Evolutionary conservation across 2,329 filamentous ascomycete genomes (phyloP).

Genomic region (Ceratocystis albifundus): DNA sequence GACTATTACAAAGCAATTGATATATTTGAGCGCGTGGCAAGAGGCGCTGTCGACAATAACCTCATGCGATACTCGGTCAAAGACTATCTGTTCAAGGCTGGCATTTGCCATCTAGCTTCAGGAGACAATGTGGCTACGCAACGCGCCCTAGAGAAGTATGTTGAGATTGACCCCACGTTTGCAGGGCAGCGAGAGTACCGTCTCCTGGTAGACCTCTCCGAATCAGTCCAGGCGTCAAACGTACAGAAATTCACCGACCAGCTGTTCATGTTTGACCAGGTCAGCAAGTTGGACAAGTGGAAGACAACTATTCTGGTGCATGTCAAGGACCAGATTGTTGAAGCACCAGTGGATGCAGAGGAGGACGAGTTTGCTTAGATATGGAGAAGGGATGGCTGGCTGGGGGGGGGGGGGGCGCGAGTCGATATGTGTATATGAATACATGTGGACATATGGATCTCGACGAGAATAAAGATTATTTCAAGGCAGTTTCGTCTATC

Average conservation of each 20-base stretch:
- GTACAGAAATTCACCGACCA: constrained; percentile 77
- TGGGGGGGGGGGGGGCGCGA: too few relatives aligned
- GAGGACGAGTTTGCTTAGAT: constrained; percentile 25
- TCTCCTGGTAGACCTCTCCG: constrained; percentile 64
- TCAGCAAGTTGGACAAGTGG: constrained; percentile 94
- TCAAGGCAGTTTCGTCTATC: too few relatives aligned
- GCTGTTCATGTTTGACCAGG: constrained; percentile 77
- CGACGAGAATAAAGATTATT: too few relatives aligned
- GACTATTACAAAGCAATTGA: constrained; percentile 78
- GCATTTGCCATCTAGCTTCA: constrained; percentile 71
- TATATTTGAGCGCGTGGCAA: constrained; percentile 73
- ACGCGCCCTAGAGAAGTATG: constrained; percentile 70
- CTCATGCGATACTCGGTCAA: constrained; percentile 90
- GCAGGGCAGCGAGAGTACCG: constrained; percentile 66
- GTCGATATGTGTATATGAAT: not conserved
- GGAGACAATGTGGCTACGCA: constrained; percentile 66
- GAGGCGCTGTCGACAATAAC: constrained; percentile 71
- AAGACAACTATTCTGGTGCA: constrained; percentile 77
- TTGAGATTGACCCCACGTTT: constrained; percentile 68
- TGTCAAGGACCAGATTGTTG: constrained; percentile 74
- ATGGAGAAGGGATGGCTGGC: not conserved
- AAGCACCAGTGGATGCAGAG: constrained; percentile 33
- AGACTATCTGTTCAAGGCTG: constrained; percentile 89
- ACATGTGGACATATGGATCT: too few relatives aligned
- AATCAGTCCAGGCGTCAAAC: constrained; percentile 64